phyloP scores from a whole-genome alignment of 441 rosid species.

The Croton setiger region DNA sequence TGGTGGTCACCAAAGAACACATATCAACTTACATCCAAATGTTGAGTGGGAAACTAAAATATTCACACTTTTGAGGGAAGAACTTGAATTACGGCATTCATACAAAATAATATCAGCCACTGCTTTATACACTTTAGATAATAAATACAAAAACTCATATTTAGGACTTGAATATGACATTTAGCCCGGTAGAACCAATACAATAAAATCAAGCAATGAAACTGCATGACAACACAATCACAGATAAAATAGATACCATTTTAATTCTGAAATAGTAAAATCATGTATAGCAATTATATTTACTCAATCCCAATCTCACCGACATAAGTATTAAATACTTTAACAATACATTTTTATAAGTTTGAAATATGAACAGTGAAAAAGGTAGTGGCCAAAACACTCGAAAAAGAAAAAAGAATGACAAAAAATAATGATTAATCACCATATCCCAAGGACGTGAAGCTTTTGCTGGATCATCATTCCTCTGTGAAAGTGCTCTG shows the following conservation, averaged over 20 bases:
- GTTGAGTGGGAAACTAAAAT: neutral
- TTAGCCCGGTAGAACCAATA: neutral
- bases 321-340: neutral
- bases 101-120: neutral
- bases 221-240: neutral
- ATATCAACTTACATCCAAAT: slow-evolving; percentile 12
- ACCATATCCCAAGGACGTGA: slow-evolving; percentile 97
- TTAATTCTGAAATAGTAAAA: neutral
- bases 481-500: slow-evolving; percentile 87
- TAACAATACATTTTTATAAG: neutral
- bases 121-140: slow-evolving; percentile 2
- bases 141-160: neutral
- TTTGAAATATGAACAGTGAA: slow-evolving; percentile 4
- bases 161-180: slow-evolving; percentile 3
- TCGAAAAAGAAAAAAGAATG: neutral
- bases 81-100: slow-evolving; percentile 1
- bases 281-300: neutral
- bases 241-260: neutral
- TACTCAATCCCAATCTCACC: neutral
- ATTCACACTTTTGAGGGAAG: neutral
- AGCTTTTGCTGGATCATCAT: slow-evolving; percentile 84
- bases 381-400: neutral
- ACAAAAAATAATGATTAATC: slow-evolving; percentile 16
- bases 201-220: slow-evolving; percentile 3
- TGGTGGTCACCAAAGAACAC: slow-evolving; percentile 28